Evolutionary conservation across 805 yeast species (phyloP), one percentile per base, ranked within the genome.

Genomic region (Cyberlindnera samutprakarnensis): DNA sequence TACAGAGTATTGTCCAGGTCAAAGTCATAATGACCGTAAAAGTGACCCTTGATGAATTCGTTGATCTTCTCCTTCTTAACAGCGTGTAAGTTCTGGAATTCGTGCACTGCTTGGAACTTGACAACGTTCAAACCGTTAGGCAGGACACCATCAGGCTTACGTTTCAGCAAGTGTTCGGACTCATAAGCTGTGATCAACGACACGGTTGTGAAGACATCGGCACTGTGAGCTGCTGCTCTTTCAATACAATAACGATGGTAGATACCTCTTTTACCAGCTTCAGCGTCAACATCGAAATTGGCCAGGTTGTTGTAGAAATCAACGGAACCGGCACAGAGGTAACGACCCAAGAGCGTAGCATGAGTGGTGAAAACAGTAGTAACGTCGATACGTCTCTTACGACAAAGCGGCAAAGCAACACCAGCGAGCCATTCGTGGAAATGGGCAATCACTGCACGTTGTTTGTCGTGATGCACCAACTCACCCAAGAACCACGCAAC

Each of bases 381-480:
- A 38, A 86, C 87, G 51, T 90, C 98, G 37, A 90, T 79, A 49
- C 86, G 73, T 51, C 97, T 76, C 58, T 85, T 85, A 50, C 95
- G 70, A 57, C 96, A 87, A 36, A 90, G 66, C 0, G 98, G 96
- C 38, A 92, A 64, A 0, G 95, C 95, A 28, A 92, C 87, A 47
- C 97, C 96, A 2, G 98, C 96, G 37, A 90, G 70, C 98, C 98
- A 90, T 63, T 90, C 98, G 63, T 90, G 98, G 57, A 83, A 88
- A 54, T 90, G 98, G 35, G 92, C 78, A 39, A 90, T 78, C 31
- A 92, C 87, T 0, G 97, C 96, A 47, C 90, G 76, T 32, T 80
- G 80, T 16, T 76, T 71, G 56, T 92, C 95, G 49, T 78, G 75
- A 53, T 68, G 75, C n/a, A 84, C 85, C 54, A 85, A 70, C 58